These are phyloP conservation scores for Letharia lupina DNA, from an alignment of 495 filamentous ascomycete genomes.

Conservation along the genomic window DNA sequence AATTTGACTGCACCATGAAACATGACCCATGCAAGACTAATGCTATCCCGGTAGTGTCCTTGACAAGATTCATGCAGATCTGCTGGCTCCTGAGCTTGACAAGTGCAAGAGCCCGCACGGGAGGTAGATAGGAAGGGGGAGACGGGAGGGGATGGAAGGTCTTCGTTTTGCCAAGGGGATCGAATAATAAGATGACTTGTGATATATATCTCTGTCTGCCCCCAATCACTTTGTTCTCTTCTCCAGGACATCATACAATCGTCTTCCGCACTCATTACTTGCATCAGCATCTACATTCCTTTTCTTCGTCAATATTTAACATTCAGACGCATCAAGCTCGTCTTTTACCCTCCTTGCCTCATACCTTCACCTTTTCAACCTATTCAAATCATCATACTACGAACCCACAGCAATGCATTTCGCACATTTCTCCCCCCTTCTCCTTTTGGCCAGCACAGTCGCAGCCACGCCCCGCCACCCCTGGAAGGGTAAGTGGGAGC, in stretches of 20 bases:
- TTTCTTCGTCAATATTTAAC: constrained; percentile 1
- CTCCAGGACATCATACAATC: constrained; percentile 7
- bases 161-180: neutral
- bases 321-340: constrained; percentile 6
- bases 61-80: neutral
- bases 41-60: neutral
- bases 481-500: constrained; percentile 2
- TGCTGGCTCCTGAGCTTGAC: neutral
- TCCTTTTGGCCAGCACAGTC: constrained; percentile 5
- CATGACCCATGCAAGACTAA: neutral
- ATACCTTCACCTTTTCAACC: neutral
- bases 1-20: neutral
- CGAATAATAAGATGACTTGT: too few relatives aligned
- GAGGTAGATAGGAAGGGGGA: neutral
- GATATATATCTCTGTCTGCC: neutral
- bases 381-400: neutral
- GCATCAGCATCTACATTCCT: constrained; percentile 10
- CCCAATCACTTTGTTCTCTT: neutral
- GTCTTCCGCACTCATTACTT: constrained; percentile 13
- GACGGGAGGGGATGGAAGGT: constrained; percentile 2
- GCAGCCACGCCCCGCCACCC: constrained; percentile 6
- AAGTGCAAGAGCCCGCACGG: neutral
- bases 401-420: constrained; percentile 5
- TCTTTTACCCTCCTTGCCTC: neutral
- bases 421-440: neutral